Evolutionary conservation across 768 basidiomycete genomes (phyloP).

Genomic region (Tremella fuciformis): DNA sequence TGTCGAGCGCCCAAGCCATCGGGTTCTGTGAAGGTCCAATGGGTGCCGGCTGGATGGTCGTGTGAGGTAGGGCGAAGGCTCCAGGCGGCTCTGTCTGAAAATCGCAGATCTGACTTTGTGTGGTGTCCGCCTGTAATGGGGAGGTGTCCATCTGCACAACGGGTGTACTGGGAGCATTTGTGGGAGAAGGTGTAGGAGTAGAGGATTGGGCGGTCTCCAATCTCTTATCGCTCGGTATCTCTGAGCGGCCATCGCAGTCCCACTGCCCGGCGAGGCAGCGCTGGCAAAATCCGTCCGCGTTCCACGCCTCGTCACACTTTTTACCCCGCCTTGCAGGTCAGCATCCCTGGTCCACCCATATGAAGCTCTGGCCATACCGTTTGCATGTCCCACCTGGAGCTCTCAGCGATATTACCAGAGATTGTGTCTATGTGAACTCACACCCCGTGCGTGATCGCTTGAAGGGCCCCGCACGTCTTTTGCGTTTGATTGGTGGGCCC

Average conservation of each 20-base stretch:
- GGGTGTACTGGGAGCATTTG: too few species aligned
- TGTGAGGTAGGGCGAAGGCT: too few species aligned
- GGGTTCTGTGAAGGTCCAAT: too few species aligned
- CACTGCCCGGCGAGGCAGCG: slow-evolving; percentile 22
- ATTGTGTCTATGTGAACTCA: slow-evolving; percentile 12
- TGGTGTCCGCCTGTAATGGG: too few species aligned
- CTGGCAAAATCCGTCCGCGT: slow-evolving; percentile 23
- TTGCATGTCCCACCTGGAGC: slow-evolving; percentile 26
- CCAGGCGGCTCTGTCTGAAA: too few species aligned
- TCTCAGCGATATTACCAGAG: not conserved
- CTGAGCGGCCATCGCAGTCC: slow-evolving; percentile 22
- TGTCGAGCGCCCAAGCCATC: too few species aligned
- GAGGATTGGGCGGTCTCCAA: too few species aligned
- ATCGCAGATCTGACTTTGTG: too few species aligned
- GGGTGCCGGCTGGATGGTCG: too few species aligned
- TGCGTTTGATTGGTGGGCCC: slow-evolving; percentile 4
- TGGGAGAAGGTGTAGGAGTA: too few species aligned
- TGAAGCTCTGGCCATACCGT: slow-evolving; percentile 13
- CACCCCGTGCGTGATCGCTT: slow-evolving; percentile 30
- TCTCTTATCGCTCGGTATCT: not conserved
- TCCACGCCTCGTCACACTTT: slow-evolving; percentile 35
- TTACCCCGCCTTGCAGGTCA: slow-evolving; percentile 21
- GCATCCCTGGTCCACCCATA: not conserved
- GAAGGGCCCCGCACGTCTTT: slow-evolving; percentile 18
- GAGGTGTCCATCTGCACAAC: too few species aligned